Base-by-base conservation (phyloP, 371 early-diverging fungal genomes). In the Apophysomyces variabilis region DNA sequence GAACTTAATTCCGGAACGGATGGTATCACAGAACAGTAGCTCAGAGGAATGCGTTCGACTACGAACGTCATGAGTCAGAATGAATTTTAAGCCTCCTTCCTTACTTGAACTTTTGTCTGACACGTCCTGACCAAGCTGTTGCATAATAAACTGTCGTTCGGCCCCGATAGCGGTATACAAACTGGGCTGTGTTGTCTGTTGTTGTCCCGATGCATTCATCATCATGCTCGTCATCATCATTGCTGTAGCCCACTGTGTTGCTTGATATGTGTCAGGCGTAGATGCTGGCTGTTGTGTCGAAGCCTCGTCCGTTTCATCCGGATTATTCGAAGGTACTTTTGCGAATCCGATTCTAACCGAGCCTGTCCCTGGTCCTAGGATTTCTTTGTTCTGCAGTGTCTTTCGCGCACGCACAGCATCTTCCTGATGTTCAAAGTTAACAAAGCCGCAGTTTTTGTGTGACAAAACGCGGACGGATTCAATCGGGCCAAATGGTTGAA, bases 371-470 rank as follows among this genome's bases (percentile, higher is more conserved):
- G 88, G 85, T n/a, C 96, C 97, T 77, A 90, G 86, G 60, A 95
- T 85, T 61, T 95, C 94, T 67, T 90, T 90, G 62, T 95, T 95
- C 74, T 96, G 95, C 84, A 96, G 86, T 9, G 83, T 80, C 68
- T 91, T 90, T 61, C 93, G 89, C 38, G 97, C 97, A 32, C 86
- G 82, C 58, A 96, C 91, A 8, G 99, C 96, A 74, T 97, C 96
- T 58, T 96, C 95, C 62, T 93, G 84, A 36, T 79, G 80, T 41
- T 89, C 88, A 79, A 96, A 98, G 75, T 97, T 97, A 61, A 98
- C 94, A 77, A 98, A 98, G 4, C 97, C 99, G 76, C 97, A 98
- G 77, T 95, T 96, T 71, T 98, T 98, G 85, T 96, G 96, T 18
- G 95, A 91, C 75, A 97, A 73, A 6, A 97, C 93, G 9, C 99